Evolutionary conservation across 768 basidiomycete genomes (phyloP), one percentile per base, ranked within the genome.

Genomic region (Pleurotus giganteus): DNA sequence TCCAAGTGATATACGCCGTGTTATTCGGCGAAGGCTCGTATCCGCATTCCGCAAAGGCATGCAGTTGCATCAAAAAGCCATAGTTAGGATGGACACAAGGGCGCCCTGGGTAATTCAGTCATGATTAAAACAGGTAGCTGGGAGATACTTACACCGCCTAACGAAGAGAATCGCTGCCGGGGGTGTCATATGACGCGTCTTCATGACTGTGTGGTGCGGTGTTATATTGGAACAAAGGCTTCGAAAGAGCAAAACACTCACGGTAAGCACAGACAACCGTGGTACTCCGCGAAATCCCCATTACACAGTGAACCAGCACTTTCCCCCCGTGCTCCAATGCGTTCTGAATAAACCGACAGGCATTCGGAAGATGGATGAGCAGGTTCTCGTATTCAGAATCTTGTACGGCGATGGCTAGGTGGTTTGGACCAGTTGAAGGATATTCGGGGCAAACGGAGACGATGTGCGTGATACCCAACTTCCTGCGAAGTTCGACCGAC

Each of bases 261-360:
- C 79, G 64, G 63, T 78, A 84, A 13, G 81, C 82, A 47, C 77
- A 78, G 23, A 84, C 72, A 23, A 81, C 78, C 7, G 87, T 83
- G 34, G 81, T 72, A 58, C 86, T 88, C 57, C 88, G 74, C 0
- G 85, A 90, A 6, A 89, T 69, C 4, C 88, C 89, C 81, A 88
- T 85, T 8, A 83, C 72, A 63, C 88, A 89, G 58, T 90, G 88
- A 12, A 89, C 83, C 8, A 90, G 76, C 4, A 89, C 80, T 43
- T 71, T 75, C 0, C 86, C 86, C 23, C 78, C 77, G 1, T 63
- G 34, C 7, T 70, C 65, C 36, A 90, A 59, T 3, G 88, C 85
- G 19, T 72, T 57, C 59, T 85, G 75, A 27, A 91, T 88, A 65
- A 88, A 91, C 12, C 62, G 66, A 61, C 84, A 85, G 8, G 83